These are phyloP conservation scores for Solanum sitiens DNA, from an alignment of 257 asterid species.

Conservation along the genomic window DNA sequence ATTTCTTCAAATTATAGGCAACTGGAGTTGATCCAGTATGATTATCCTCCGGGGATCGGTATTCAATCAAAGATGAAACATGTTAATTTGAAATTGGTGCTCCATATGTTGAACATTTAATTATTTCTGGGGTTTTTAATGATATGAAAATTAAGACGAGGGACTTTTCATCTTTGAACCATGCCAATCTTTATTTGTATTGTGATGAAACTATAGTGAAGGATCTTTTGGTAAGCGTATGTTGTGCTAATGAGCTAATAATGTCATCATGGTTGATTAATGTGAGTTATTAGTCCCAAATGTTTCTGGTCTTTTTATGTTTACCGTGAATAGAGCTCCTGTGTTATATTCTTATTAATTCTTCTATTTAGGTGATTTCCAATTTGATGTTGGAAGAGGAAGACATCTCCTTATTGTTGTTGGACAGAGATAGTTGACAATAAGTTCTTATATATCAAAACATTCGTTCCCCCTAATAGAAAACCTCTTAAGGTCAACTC, in stretches of 20 bases:
- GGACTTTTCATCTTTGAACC: neutral
- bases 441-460: no score
- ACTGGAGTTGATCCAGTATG: neutral
- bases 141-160: neutral
- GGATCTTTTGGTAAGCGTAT: neutral
- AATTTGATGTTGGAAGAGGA: no score
- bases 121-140: neutral
- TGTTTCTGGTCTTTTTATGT: neutral
- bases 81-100: neutral
- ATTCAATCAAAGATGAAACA: neutral
- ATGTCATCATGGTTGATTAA: neutral
- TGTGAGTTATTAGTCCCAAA: neutral
- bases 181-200: neutral
- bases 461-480: no score
- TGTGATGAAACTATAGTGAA: neutral
- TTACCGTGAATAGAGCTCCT: neutral
- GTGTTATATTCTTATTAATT: no score
- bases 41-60: neutral
- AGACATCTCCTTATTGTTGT: no score
- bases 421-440: no score
- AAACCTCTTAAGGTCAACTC: neutral
- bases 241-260: neutral
- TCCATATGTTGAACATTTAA: neutral
- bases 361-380: no score
- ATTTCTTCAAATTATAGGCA: no score